Evolutionary conservation across 768 basidiomycete species (phyloP).

Genomic region (Suillus bovinus): DNA sequence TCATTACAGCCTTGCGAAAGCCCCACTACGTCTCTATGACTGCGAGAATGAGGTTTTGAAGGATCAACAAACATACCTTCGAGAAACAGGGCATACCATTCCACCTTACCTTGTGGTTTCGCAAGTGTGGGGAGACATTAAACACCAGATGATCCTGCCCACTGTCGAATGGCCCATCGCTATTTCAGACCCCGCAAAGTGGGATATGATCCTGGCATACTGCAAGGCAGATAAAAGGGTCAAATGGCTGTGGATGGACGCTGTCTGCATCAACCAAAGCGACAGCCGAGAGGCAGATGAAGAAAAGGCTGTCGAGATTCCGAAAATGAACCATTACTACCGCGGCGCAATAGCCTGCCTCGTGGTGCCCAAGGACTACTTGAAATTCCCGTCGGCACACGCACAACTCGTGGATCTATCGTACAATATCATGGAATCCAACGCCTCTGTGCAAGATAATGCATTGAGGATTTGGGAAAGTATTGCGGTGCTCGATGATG

Average conservation of each 20-base stretch:
- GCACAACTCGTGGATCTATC: not conserved
- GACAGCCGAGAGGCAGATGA: not conserved
- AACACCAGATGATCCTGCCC: not conserved
- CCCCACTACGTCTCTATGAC: not conserved
- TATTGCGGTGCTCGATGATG: not conserved
- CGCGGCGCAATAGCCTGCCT: not conserved
- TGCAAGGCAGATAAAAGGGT: not conserved
- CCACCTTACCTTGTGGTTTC: not conserved
- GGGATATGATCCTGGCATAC: not conserved
- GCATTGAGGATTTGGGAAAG: not conserved
- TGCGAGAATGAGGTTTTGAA: not conserved
- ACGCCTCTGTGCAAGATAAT: not conserved
- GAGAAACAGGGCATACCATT: not conserved
- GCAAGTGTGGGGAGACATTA: not conserved
- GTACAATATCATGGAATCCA: not conserved
- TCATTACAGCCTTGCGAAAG: not conserved
- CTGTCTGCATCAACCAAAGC: not conserved
- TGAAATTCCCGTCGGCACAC: not conserved
- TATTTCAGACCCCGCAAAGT: not conserved
- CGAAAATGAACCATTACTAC: not conserved
- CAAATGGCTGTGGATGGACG: not conserved
- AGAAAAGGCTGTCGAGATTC: not conserved
- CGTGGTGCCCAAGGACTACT: not conserved
- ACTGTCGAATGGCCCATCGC: not conserved
- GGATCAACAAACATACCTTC: not conserved